These are phyloP conservation scores for Rhizopus arrhizus DNA, from an alignment of 371 early-diverging fungal genomes.

Conservation along the genomic window DNA sequence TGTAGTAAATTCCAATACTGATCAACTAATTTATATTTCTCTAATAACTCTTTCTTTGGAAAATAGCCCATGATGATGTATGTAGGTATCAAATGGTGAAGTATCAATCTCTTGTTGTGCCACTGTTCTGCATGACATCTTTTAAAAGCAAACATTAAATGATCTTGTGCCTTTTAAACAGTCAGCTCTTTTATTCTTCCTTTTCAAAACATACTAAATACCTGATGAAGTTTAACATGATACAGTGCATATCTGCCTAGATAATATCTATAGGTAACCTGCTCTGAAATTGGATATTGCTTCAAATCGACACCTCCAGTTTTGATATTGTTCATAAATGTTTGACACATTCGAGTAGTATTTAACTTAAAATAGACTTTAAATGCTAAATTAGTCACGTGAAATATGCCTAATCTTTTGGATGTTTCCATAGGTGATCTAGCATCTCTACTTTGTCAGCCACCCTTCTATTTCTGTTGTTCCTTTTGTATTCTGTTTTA, in stretches of 20 bases:
- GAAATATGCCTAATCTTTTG: constrained; percentile 53
- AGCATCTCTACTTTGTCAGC: neutral
- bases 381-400: constrained; percentile 58
- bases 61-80: constrained; percentile 54
- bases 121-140: constrained; percentile 36
- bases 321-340: constrained; percentile 55
- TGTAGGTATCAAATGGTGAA: constrained; percentile 57
- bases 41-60: constrained; percentile 38
- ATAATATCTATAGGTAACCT: constrained; percentile 61
- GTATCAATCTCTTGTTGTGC: constrained; percentile 45
- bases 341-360: constrained; percentile 49
- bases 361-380: constrained; percentile 56
- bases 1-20: constrained; percentile 27
- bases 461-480: neutral
- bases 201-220: constrained; percentile 3
- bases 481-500: neutral
- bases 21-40: constrained; percentile 35
- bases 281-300: constrained; percentile 54
- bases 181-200: neutral
- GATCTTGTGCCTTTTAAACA: constrained; percentile 37
- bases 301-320: constrained; percentile 44
- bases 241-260: constrained; percentile 57
- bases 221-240: constrained; percentile 41
- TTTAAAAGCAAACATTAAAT: constrained; percentile 53
- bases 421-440: constrained; percentile 44